Evolutionary conservation across 2,329 filamentous ascomycete genomes (phyloP).

Genomic region (Microcyclospora tardicrescens): DNA sequence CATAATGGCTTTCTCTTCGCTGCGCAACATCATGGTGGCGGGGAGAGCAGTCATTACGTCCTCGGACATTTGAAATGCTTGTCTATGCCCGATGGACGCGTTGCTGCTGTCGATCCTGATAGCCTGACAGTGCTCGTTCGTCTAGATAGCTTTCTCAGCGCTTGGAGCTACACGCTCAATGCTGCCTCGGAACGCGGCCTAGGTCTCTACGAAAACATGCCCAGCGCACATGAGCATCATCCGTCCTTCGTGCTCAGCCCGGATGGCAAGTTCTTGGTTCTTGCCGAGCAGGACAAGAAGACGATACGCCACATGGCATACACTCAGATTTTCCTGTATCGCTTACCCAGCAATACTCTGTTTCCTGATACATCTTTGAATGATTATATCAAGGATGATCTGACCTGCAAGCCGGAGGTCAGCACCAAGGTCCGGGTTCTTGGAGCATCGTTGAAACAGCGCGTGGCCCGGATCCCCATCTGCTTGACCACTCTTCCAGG

Average conservation of each 20-base stretch:
- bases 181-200: conserved; percentile 11
- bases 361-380: not conserved
- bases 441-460: conserved; percentile 4
- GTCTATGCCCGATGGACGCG: conserved; percentile 3
- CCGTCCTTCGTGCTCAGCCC: conserved; percentile 15
- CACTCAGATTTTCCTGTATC: conserved; percentile 19
- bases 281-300: conserved; percentile 22
- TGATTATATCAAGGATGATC: not conserved
- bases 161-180: conserved; percentile 16
- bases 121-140: conserved; percentile 16
- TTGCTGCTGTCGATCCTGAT: conserved; percentile 10
- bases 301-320: conserved; percentile 13
- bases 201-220: conserved; percentile 20
- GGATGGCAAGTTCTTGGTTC: conserved; percentile 12
- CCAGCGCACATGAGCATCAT: conserved; percentile 21
- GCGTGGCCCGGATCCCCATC: conserved; percentile 15
- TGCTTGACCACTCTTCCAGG: conserved; percentile 17
- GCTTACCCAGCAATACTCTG: conserved; percentile 10
- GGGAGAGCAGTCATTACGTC: conserved; percentile 17
- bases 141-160: conserved; percentile 19
- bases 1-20: conserved; percentile 18
- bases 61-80: conserved; percentile 17
- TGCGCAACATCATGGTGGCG: conserved; percentile 18
- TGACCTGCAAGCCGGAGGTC: conserved; percentile 8
- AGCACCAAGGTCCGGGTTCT: not conserved